Evolutionary conservation across 768 basidiomycete species (phyloP).

Genomic region (Mycena galopus): DNA sequence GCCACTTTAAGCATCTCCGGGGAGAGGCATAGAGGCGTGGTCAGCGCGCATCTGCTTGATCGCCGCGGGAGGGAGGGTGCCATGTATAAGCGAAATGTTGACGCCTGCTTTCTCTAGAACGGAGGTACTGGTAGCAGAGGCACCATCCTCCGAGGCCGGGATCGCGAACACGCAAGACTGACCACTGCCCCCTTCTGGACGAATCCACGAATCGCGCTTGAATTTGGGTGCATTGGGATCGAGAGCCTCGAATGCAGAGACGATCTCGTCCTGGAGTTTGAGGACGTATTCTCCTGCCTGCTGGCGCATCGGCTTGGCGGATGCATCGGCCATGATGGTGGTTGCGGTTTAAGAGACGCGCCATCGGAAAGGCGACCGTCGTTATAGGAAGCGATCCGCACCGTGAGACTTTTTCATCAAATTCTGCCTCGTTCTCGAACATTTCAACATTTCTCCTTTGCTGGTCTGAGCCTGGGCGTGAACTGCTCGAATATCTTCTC

Average conservation of each 20-base stretch:
- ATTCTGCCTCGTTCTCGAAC: no score
- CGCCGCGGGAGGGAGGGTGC: constrained; percentile 87
- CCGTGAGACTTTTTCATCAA: no score
- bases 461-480: no score
- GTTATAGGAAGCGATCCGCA: no score
- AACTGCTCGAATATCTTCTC: no score
- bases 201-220: constrained; percentile 86
- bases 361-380: no score
- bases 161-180: constrained; percentile 86
- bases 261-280: constrained; percentile 85
- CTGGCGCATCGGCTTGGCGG: constrained; percentile 71
- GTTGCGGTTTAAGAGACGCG: not conserved
- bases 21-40: constrained; percentile 81
- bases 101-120: constrained; percentile 96
- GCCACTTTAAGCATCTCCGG: constrained; percentile 65
- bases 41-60: constrained; percentile 96
- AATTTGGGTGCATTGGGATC: constrained; percentile 80
- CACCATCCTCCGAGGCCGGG: constrained; percentile 51
- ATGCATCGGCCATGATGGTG: constrained; percentile 33
- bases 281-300: constrained; percentile 84
- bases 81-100: constrained; percentile 94
- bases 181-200: constrained; percentile 80
- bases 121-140: constrained; percentile 48
- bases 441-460: no score
- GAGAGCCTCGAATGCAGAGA: constrained; percentile 79